Evolutionary conservation across 2,329 filamentous ascomycete species (phyloP).

Genomic region (Bipolaris gigantea): DNA sequence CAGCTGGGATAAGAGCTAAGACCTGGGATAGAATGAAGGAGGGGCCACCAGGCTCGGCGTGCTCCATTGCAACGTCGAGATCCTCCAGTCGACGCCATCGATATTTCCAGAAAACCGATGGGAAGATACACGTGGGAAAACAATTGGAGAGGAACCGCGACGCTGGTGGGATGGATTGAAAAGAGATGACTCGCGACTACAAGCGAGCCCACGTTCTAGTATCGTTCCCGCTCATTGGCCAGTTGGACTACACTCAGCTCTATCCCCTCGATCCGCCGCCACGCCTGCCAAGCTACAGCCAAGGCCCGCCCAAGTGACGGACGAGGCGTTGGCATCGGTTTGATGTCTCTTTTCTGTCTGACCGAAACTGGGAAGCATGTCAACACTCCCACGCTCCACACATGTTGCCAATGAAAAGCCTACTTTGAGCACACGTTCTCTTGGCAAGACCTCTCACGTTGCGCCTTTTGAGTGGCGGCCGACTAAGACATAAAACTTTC

Average conservation of each 20-base stretch:
- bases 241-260: neutral
- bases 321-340: conserved; percentile 1
- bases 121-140: neutral
- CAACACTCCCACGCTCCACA: neutral
- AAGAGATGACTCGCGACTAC: neutral
- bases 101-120: neutral
- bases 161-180: neutral
- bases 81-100: neutral
- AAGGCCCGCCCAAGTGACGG: neutral
- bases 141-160: neutral
- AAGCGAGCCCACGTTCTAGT: neutral
- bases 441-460: conserved; percentile 9
- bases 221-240: neutral
- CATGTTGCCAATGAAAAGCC: conserved; percentile 17
- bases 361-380: neutral
- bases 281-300: neutral
- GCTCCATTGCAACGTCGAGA: neutral
- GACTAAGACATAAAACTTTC: conserved; percentile 8
- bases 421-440: conserved; percentile 20
- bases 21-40: neutral
- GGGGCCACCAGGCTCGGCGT: neutral
- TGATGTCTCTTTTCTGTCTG: conserved; percentile 5
- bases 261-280: neutral
- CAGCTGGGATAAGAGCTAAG: neutral
- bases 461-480: conserved; percentile 16